Base-by-base conservation (phyloP, 345 rosid genomes). In the Chamaenerion angustifolium region DNA sequence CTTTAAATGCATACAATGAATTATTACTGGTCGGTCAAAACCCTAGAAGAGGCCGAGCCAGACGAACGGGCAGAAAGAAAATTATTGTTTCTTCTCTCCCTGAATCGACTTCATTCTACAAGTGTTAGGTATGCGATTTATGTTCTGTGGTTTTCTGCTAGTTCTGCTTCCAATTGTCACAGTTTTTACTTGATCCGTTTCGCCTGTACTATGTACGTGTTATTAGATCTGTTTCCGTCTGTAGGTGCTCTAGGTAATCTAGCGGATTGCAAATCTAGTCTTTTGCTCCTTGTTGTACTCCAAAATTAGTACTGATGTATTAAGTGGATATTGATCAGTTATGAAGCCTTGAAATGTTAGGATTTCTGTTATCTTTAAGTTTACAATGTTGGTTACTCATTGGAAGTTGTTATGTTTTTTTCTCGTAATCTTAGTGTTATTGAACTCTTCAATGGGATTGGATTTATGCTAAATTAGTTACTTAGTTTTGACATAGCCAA, bases 11-110 rank as follows among this genome's bases (percentile, higher is more conserved):
- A n/a, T n/a, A 23, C 5, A 23, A 23, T 5, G 27, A 31, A 31
- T 31, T 31, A 31, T 31, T 31, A 31, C 37, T 31, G 37, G 37
- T 31, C 37, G 37, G 37, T 31, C 37, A 31, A 31, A 49, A 49
- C 52, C 52, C 52, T 49, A 49, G 40, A 23, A 12, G 23, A 31
- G 52, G 40, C 16, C 8, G 40, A 25, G 35, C 16, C n/a, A 23
- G 40, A 49, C 40, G 52, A n/a, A 49, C 15, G 16, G 0, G 40
- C 13, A 8, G n/a, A 11, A 19, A 48, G 16, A 12, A 25, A 48
- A 12, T 11, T 48, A 25, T 48, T n/a, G 6, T 48, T 21, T 21
- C 40, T 16, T 23, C 11, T 17, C 10, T 49, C 16, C 25, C 25
- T 21, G 25, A 6, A 12, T 25, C 40, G 16, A 6, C 16, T 12